Evolutionary conservation across 73 alveolate species (phyloP).

Genomic region (Uronychia setigera): DNA sequence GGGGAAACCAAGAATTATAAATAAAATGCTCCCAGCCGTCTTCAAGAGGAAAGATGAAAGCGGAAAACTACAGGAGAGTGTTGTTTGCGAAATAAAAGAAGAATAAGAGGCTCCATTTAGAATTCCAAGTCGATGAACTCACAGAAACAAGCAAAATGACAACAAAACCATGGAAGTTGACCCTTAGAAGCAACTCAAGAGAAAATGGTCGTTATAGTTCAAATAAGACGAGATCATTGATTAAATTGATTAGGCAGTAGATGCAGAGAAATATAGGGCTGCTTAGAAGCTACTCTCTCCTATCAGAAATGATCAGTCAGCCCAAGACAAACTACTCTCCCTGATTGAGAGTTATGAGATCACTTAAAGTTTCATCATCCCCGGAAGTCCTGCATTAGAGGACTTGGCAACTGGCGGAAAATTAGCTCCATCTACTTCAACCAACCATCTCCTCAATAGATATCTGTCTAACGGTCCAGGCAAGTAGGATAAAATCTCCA

Average conservation of each 20-base stretch:
- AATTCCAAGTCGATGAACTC: background rate
- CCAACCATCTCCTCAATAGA: background rate
- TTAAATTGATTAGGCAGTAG: background rate
- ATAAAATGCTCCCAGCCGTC: background rate
- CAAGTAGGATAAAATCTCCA: background rate
- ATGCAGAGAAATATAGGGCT: background rate
- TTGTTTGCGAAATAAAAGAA: background rate
- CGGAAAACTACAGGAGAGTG: background rate
- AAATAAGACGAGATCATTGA: background rate
- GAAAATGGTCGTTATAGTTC: conserved; percentile 2
- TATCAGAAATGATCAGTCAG: background rate
- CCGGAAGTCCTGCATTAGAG: background rate
- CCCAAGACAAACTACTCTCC: background rate
- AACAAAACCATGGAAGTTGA: background rate
- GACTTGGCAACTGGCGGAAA: background rate
- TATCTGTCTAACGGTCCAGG: background rate
- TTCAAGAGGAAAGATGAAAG: background rate
- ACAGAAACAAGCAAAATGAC: background rate
- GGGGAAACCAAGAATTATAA: background rate
- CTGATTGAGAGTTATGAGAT: background rate
- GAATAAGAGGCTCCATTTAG: background rate
- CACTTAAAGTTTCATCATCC: background rate
- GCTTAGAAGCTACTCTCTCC: background rate
- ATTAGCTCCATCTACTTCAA: background rate
- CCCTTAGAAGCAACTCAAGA: background rate